These are phyloP conservation scores for Yarrowia deformans DNA, from an alignment of 805 yeast genomes.

Conservation along the genomic window DNA sequence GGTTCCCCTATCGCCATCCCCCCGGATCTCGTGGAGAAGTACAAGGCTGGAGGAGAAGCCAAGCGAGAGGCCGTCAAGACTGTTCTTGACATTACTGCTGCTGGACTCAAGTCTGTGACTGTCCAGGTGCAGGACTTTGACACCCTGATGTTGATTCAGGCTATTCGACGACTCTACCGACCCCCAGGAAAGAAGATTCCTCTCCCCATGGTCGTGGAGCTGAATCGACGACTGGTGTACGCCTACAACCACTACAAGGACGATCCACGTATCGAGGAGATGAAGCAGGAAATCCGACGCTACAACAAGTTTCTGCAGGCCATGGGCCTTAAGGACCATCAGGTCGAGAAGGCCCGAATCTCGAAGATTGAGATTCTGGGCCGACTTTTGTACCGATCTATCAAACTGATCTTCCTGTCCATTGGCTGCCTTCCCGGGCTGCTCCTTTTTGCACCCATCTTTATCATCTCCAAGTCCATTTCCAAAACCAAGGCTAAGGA, in stretches of 20 bases:
- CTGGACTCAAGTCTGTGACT: conserved; percentile 82
- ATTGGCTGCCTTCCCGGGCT: conserved; percentile 86
- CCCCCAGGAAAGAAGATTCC: conserved; percentile 76
- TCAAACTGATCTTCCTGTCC: conserved; percentile 63
- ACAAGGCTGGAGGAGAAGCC: conserved; percentile 65
- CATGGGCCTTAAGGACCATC: conserved; percentile 74
- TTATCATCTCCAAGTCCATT: conserved; percentile 74
- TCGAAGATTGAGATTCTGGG: conserved; percentile 60
- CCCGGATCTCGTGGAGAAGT: conserved; percentile 66
- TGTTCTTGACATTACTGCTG: conserved; percentile 71
- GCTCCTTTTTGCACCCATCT: conserved; percentile 85
- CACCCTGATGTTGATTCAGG: conserved; percentile 86
- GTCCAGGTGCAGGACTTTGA: conserved; percentile 90
- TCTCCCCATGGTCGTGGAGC: conserved; percentile 82
- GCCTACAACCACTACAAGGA: conserved; percentile 80
- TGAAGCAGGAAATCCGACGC: conserved; percentile 67
- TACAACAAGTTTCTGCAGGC: conserved; percentile 73
- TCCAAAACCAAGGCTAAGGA: conserved; percentile 74
- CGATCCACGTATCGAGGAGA: conserved; percentile 67
- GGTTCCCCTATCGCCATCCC: conserved; percentile 83
- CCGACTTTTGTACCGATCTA: conserved; percentile 58
- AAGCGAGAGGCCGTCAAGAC: conserved; percentile 77
- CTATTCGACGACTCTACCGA: conserved; percentile 87
- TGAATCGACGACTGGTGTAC: conserved; percentile 83
- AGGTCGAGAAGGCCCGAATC: conserved; percentile 65